These are phyloP conservation scores for Globisporangium uncinulatum DNA, from an alignment of 352 stramenopile species.

Conservation along the genomic window DNA sequence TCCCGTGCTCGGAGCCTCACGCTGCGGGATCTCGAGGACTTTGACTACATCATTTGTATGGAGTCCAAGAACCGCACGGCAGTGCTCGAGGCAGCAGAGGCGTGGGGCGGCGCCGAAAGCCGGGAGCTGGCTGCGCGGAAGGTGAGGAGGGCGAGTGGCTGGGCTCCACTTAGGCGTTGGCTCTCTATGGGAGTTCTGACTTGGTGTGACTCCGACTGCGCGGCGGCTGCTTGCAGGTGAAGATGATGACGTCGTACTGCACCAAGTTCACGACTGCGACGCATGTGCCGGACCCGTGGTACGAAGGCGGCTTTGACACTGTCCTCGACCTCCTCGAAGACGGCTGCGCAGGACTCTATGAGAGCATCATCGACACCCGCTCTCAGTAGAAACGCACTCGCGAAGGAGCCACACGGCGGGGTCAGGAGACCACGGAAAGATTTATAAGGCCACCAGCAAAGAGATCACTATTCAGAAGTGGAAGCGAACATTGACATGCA, in stretches of 20 bases:
- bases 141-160: slow-evolving; percentile 13
- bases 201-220: not conserved
- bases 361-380: slow-evolving; percentile 25
- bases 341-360: slow-evolving; percentile 74
- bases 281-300: slow-evolving; percentile 78
- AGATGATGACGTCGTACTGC: slow-evolving; percentile 84
- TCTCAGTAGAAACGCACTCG: not conserved
- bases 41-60: slow-evolving; percentile 90
- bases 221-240: slow-evolving; percentile 31
- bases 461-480: no score
- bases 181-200: not conserved
- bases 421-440: no score
- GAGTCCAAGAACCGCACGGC: slow-evolving; percentile 79
- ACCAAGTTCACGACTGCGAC: slow-evolving; percentile 45
- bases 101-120: slow-evolving; percentile 69
- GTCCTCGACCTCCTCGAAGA: slow-evolving; percentile 88
- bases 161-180: not conserved
- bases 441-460: no score
- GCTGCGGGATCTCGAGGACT: slow-evolving; percentile 64
- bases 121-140: slow-evolving; percentile 48
- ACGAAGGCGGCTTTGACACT: slow-evolving; percentile 87
- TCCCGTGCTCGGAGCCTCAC: slow-evolving; percentile 72
- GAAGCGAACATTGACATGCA: no score
- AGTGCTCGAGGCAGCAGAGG: slow-evolving; percentile 72
- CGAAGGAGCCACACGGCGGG: not conserved